Percentiles rank a stretch among this genome's conserved stretches.
Conservation (phyloP, 1,284 basidiomycete species). For the Ustilago sp. region DNA sequence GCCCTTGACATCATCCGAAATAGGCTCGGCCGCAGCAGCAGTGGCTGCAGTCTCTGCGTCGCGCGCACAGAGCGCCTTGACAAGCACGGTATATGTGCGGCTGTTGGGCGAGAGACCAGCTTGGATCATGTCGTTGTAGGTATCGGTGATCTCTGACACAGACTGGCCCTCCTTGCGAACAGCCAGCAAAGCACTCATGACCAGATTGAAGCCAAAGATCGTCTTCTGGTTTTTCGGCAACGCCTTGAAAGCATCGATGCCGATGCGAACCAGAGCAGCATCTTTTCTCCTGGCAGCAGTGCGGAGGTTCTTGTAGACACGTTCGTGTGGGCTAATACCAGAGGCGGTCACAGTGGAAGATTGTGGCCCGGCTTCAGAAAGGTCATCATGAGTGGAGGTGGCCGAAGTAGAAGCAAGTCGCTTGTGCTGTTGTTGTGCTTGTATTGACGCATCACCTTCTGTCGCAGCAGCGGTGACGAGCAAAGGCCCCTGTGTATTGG, state of each 20-base stretch:
- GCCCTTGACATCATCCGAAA: neutral
- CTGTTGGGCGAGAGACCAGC: constrained; percentile 77
- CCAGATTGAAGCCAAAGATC: constrained; percentile 76
- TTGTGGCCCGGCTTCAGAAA: neutral
- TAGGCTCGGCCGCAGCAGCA: neutral
- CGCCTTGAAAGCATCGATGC: constrained; percentile 53
- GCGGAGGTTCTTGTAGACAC: constrained; percentile 29
- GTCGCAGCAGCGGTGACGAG: constrained; percentile 22
- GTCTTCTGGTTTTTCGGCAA: constrained; percentile 54
- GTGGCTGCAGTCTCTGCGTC: constrained; percentile 74
- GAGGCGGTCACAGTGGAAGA: neutral
- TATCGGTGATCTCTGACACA: constrained; percentile 76
- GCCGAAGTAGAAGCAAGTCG: constrained; percentile 24
- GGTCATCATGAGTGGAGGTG: neutral
- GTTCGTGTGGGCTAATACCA: constrained; percentile 16
- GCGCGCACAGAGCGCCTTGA: constrained; percentile 78
- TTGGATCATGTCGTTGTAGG: constrained; percentile 82
- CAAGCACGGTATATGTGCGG: constrained; percentile 78
- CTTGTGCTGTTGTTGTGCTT: constrained; percentile 5
- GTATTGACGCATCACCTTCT: neutral
- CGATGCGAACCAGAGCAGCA: constrained; percentile 14
- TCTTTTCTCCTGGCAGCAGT: constrained; percentile 25
- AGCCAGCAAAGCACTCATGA: constrained; percentile 74
- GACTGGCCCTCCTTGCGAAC: constrained; percentile 75
- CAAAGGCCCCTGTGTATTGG: constrained; percentile 33